Conservation (phyloP, 2,329 filamentous ascomycete species). For the Acrodontium crateriforme region DNA sequence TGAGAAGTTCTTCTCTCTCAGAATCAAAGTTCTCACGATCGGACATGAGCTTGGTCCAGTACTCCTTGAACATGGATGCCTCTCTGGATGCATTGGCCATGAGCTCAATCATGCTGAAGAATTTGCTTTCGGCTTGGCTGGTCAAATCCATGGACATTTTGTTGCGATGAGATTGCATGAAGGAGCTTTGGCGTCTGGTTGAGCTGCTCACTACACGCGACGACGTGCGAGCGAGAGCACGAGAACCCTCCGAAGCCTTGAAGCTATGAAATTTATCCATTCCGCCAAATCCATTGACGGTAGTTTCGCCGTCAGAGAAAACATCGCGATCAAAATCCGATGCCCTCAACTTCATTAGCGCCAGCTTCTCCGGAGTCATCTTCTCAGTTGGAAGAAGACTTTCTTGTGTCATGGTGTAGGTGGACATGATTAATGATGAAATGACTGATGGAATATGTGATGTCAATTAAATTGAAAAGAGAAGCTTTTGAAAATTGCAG, state of each 20-base stretch:
- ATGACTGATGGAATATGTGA: no score
- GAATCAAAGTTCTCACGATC: constrained; percentile 17
- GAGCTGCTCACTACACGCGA: constrained; percentile 9
- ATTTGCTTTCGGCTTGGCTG: constrained; percentile 19
- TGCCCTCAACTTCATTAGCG: constrained; percentile 10
- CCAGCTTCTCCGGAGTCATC: constrained; percentile 14
- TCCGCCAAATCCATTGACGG: constrained; percentile 4
- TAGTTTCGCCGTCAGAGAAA: constrained; percentile 11
- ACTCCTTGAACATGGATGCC: constrained; percentile 17
- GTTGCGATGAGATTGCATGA: constrained; percentile 13
- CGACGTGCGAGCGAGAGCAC: constrained; percentile 7
- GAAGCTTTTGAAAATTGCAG: no score
- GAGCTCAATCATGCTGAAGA: constrained; percentile 19
- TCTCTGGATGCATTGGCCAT: constrained; percentile 18
- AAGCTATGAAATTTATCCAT: constrained; percentile 5
- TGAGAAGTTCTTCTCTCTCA: constrained; percentile 17
- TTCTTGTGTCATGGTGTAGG: no score
- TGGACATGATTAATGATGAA: no score
- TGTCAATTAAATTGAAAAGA: no score
- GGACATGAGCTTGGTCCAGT: constrained; percentile 17
- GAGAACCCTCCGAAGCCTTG: constrained; percentile 3
- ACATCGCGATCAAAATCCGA: constrained; percentile 6
- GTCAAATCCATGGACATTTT: constrained; percentile 18
- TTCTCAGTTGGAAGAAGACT: no score
- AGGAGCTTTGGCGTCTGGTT: constrained; percentile 11